Base-by-base conservation (phyloP, 1,284 basidiomycete genomes). In the Calocybe gambosa region DNA sequence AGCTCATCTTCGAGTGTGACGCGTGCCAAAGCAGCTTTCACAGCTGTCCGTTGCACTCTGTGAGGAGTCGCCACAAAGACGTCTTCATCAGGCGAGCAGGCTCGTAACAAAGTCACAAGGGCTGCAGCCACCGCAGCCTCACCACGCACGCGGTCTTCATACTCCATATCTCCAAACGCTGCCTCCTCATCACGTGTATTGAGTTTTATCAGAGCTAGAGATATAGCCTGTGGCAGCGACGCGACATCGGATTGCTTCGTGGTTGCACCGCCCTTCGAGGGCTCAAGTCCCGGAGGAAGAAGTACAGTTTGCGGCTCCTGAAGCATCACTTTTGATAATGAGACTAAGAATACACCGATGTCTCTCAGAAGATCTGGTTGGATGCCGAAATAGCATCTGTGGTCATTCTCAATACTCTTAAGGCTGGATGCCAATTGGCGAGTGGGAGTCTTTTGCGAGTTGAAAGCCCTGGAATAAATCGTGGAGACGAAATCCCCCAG, bases 31-130 rank as follows among this genome's bases (percentile, higher is more conserved):
- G 69, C 71, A 16, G 60, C 56, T 46, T 65, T 71, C 13, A 75
- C 74, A 5, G 71, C 72, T 50, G 73, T 68, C 12, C 74, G 60
- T 46, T 76, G 73, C 15, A 71, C 66, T 6, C 73, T 62, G 58
- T 75, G 73, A 3, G 74, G 73, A 5, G 71, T 71, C 3, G 73
- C 73, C 7, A 76, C 71, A 47, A 75, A 75, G 19, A 75, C 69
- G 41, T 70, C 66, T 36, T 74, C 71, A 7, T 60, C 51, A 1
- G 70, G 68, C 18, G 61, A 64, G 46, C 68, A 70, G 35, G 58
- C 58, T 47, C 55, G 62, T 20, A 75, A 54, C 1, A 61, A 64
- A 10, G 54, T 55, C 21, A 74, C 68, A 23, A 75, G 55, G 1
- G 69, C 61, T 8, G 71, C 72, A 4, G 71, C 70, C 15, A 75